Base-by-base conservation (phyloP, 192 early-diverging fungal species). In the Entophlyctis luteolus region DNA sequence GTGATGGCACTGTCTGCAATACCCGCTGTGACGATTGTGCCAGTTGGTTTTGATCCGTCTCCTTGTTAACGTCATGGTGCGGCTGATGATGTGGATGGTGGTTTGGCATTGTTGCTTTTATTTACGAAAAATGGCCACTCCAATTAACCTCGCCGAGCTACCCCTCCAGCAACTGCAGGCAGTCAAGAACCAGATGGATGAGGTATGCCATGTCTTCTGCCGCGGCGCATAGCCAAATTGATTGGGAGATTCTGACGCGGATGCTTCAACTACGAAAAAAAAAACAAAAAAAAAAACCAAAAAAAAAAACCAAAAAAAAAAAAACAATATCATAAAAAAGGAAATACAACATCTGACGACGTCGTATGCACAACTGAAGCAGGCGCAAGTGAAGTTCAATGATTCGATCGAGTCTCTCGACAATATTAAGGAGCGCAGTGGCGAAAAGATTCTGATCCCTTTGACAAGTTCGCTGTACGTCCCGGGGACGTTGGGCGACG, bases 321-420 rank as follows among this genome's bases (percentile, higher is more conserved):
- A 33, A 55, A 18, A 32, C 46, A 23, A 25, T 4, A n/a, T 12
- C 47, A 29, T 23, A 20, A 42, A 14, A 1, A 72, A 93, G 87
- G 94, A 98, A 86, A 76, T 98, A 33, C 80, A 86, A 56, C 89
- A 88, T 57, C 81, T 98, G 55, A 93, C 91, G 1, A 74, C 69
- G 32, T 95, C 93, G 1, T 98, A 88, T 66, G 80, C 87, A 6
- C 87, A 91, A 71, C 85, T 98, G 69, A 92, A 92, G 78, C 84
- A 88, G 65, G 93, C 91, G 5, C 91, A 95, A 77, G 80, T 79
- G 14, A 86, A 90, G 65, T 98, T 95, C 79, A 82, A 76, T 31
- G 93, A 91, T 68, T 90, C 91, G 78, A 86, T 86, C 54, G 86
- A 88, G 35, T 88, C 87, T 72, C 81, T 95, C 14, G 74, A 87